Conservation (phyloP, 2,329 filamentous ascomycete species). For the Alternaria alternata region DNA sequence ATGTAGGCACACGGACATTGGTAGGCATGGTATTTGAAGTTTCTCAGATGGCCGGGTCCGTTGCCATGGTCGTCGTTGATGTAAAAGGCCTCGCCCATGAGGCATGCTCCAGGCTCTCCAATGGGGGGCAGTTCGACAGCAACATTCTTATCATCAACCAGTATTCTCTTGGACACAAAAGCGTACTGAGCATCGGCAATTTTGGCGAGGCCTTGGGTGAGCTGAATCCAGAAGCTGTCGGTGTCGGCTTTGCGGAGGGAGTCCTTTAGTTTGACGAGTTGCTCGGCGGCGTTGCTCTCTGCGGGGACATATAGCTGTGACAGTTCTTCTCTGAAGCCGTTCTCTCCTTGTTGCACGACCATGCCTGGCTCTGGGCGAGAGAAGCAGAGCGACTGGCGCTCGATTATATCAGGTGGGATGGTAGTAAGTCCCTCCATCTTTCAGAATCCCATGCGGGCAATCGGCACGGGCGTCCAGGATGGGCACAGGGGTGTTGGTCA, state of each 20-base stretch:
- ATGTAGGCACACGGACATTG: slow-evolving; percentile 72
- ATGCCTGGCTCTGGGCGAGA: slow-evolving; percentile 52
- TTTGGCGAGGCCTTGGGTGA: slow-evolving; percentile 70
- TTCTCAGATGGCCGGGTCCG: slow-evolving; percentile 59
- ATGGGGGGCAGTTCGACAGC: slow-evolving; percentile 68
- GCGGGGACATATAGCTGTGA: slow-evolving; percentile 48
- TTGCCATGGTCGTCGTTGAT: slow-evolving; percentile 67
- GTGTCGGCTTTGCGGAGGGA: slow-evolving; percentile 61
- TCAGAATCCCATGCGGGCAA: slow-evolving; percentile 36
- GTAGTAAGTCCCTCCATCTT: slow-evolving; percentile 41
- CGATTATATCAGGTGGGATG: slow-evolving; percentile 51
- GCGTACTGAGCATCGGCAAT: slow-evolving; percentile 72
- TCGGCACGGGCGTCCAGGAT: slow-evolving; percentile 25
- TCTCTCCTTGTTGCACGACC: slow-evolving; percentile 55
- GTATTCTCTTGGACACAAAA: slow-evolving; percentile 71
- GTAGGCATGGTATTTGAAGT: slow-evolving; percentile 71
- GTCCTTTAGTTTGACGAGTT: slow-evolving; percentile 66
- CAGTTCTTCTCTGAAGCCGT: slow-evolving; percentile 53
- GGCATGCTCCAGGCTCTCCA: slow-evolving; percentile 67
- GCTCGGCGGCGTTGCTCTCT: slow-evolving; percentile 69
- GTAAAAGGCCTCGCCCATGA: slow-evolving; percentile 72
- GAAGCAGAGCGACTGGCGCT: slow-evolving; percentile 55
- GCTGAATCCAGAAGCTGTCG: slow-evolving; percentile 69
- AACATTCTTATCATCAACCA: slow-evolving; percentile 65
- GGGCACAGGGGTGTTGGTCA: slow-evolving; percentile 17